Evolutionary conservation across 1,139 yeast species (phyloP).

Genomic region (Eremothecium sinecaudum): DNA sequence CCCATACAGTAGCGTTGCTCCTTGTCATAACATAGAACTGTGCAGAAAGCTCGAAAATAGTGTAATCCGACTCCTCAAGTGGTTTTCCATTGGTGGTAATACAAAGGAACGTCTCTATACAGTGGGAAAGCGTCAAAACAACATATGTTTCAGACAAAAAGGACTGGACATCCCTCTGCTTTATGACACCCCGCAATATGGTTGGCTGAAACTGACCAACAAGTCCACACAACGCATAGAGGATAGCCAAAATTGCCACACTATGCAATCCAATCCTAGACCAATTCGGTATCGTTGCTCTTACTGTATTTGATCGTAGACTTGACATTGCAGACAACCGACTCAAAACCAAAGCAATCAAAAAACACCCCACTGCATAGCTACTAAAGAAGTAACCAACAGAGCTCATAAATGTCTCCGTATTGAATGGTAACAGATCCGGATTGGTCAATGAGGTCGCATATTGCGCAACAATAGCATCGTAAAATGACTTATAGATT

Average conservation of each 20-base stretch:
- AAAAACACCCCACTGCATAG: constrained; percentile 18
- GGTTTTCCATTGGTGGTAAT: constrained; percentile 19
- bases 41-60: constrained; percentile 24
- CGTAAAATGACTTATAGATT: constrained; percentile 14
- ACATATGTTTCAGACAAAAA: constrained; percentile 14
- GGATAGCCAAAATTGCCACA: constrained; percentile 13
- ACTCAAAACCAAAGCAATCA: constrained; percentile 19
- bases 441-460: constrained; percentile 8
- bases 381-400: constrained; percentile 18
- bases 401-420: constrained; percentile 10
- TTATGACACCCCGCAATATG: constrained; percentile 5
- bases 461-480: constrained; percentile 17
- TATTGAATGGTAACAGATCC: constrained; percentile 5
- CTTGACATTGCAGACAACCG: constrained; percentile 22
- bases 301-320: constrained; percentile 14
- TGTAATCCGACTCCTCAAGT: constrained; percentile 23
- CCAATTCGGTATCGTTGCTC: constrained; percentile 17
- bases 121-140: constrained; percentile 20
- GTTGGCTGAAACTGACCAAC: constrained; percentile 9
- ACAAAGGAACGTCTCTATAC: constrained; percentile 24
- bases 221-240: constrained; percentile 12
- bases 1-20: constrained; percentile 7
- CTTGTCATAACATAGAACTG: constrained; percentile 18
- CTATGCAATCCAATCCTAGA: constrained; percentile 15
- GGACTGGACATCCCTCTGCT: constrained; percentile 8